Conservation (phyloP, 805 yeast species). For the Kodamaea jinghongensis region DNA sequence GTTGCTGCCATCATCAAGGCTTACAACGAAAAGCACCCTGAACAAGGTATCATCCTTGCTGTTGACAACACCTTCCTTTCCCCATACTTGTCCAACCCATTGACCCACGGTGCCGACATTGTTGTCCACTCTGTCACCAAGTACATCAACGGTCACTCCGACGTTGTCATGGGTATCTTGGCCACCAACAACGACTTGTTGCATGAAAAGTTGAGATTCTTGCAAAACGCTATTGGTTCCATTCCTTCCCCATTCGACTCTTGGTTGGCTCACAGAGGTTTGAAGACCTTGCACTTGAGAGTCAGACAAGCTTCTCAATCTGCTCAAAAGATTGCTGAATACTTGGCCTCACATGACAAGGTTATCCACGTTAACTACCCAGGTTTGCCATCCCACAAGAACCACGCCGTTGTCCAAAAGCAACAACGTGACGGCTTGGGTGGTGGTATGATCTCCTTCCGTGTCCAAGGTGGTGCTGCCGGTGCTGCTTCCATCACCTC, state of each 20-base stretch:
- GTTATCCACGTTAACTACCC: conserved; percentile 80
- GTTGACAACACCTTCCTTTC: conserved; percentile 89
- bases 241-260: conserved; percentile 88
- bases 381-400: conserved; percentile 65
- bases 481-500: conserved; percentile 75
- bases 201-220: conserved; percentile 64
- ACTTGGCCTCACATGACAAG: conserved; percentile 46
- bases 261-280: conserved; percentile 91
- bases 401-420: conserved; percentile 58
- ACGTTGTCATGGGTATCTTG: conserved; percentile 82
- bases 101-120: conserved; percentile 78
- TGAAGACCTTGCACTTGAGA: conserved; percentile 82
- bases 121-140: conserved; percentile 89
- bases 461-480: conserved; percentile 77
- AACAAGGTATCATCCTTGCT: conserved; percentile 53
- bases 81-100: conserved; percentile 84
- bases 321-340: conserved; percentile 71
- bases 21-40: conserved; percentile 44
- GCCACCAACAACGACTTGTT: conserved; percentile 63
- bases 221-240: conserved; percentile 87
- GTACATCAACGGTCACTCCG: conserved; percentile 90
- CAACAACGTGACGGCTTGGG: conserved; percentile 86
- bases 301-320: conserved; percentile 63
- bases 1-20: conserved; percentile 55
- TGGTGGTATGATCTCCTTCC: conserved; percentile 89